Evolutionary conservation across 345 rosid genomes (phyloP).

Genomic region (Eucalyptus sideroxylon): DNA sequence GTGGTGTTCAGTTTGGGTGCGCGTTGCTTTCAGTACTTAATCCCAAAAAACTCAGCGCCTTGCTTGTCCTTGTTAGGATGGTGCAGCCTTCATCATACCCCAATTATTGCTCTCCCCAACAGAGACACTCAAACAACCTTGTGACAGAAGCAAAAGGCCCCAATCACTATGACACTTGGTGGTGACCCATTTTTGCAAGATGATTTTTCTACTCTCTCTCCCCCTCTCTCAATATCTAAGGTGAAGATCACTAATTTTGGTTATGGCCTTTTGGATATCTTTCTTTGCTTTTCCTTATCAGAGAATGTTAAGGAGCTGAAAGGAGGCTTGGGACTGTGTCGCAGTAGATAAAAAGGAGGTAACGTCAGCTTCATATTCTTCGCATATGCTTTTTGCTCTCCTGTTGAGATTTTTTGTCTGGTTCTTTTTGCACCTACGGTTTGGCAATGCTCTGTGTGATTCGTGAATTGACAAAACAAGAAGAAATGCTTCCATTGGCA

Average conservation of each 20-base stretch:
- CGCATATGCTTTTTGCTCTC: background rate
- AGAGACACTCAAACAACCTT: background rate
- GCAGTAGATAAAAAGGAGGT: too few species aligned
- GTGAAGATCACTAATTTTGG: too few species aligned
- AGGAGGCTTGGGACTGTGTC: too few species aligned
- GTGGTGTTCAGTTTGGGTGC: background rate
- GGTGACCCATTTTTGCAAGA: background rate
- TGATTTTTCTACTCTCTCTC: background rate
- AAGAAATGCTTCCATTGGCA: background rate
- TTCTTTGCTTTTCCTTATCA: too few species aligned
- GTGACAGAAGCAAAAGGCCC: background rate
- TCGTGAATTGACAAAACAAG: background rate
- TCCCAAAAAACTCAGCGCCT: background rate
- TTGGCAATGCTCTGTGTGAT: background rate
- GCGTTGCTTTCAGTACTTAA: background rate
- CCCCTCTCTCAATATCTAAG: background rate
- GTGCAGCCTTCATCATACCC: background rate
- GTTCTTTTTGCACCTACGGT: background rate
- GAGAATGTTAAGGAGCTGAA: too few species aligned
- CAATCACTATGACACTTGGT: background rate
- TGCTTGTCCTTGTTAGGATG: background rate
- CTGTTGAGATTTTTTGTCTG: background rate
- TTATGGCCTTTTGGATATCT: too few species aligned
- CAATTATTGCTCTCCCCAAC: background rate
- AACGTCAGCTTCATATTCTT: too few species aligned